These are phyloP conservation scores for Ballota nigra DNA, from an alignment of 257 asterid species.

Conservation along the genomic window DNA sequence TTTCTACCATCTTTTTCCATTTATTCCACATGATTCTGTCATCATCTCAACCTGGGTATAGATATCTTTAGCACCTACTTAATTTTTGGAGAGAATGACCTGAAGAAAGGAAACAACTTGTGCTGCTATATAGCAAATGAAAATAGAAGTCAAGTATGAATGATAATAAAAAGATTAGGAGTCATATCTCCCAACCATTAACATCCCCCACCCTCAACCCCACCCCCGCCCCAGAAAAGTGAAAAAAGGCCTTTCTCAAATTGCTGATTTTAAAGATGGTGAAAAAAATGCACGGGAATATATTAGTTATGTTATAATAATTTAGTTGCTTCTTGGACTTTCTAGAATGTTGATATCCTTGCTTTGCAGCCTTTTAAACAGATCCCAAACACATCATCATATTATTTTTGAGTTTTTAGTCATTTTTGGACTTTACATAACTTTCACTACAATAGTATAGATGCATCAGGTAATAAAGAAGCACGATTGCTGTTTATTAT, in stretches of 20 bases:
- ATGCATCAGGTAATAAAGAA: neutral
- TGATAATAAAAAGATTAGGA: neutral
- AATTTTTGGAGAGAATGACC: constrained; percentile 1
- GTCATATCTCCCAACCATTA: neutral
- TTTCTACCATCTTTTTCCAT: neutral
- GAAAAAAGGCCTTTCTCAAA: neutral
- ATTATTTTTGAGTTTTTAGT: neutral
- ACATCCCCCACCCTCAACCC: neutral
- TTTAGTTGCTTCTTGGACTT: constrained; percentile 6
- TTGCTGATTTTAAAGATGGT: neutral
- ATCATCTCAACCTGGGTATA: neutral
- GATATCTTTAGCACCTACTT: neutral
- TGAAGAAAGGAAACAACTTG: neutral
- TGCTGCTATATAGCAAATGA: neutral
- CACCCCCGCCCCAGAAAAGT: neutral
- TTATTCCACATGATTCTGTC: neutral
- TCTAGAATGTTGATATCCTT: neutral
- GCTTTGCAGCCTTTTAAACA: neutral
- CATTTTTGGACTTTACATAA: neutral
- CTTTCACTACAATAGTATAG: neutral
- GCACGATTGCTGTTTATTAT: neutral
- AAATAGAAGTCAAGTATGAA: neutral
- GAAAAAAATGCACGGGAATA: neutral
- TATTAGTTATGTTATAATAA: too few relatives aligned
- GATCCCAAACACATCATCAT: neutral